Base-by-base conservation (phyloP, 176 grass and related monocot genomes). In the Hordeum marinum region DNA sequence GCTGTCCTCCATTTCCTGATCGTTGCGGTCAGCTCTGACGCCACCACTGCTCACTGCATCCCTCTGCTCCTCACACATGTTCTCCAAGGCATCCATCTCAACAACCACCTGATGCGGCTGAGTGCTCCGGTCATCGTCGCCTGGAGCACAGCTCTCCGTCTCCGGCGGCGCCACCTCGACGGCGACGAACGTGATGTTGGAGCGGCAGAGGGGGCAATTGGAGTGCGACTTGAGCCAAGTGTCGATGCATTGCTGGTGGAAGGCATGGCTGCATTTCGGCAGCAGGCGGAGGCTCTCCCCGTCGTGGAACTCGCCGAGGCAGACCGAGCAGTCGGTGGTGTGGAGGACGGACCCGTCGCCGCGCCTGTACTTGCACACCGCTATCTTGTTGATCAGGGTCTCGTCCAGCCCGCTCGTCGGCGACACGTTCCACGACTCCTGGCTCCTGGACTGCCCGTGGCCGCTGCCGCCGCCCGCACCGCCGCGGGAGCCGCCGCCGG, bases 161-260 rank as follows among this genome's bases (percentile, higher is more conserved):
- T 87, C 85, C 52, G 32, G 81, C 20, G 76, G 75, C 76, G 27
- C 58, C 63, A 68, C 42, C 12, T 50, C 89, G 2, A 9, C 25
- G 41, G 81, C 1, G 62, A 63, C 54, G 9, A 87, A 78, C 0
- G 85, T 65, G 83, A 98, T 90, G 87, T 82, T 90, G 77, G 91
- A 82, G 37, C 96, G 96, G 77, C 96, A 98, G 80, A 98, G 91
- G 1, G 96, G 96, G 78, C 96, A 95, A 58, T 95, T 95, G 67
- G 91, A 92, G 68, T 94, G 93, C 2, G 96, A 95, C 60, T 94
- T 95, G 57, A 98, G 66, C 93, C 93, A 98, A 0, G 86, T 90
- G 76, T 98, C 96, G 60, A 98, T 95, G 81, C 96, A 95, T 29
- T 88, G 93, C 78, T 90, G 85, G 67, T 98, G 96, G 87, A 95